phyloP scores from a whole-genome alignment of 2,329 filamentous ascomycete species.

The Lomentospora prolificans region DNA sequence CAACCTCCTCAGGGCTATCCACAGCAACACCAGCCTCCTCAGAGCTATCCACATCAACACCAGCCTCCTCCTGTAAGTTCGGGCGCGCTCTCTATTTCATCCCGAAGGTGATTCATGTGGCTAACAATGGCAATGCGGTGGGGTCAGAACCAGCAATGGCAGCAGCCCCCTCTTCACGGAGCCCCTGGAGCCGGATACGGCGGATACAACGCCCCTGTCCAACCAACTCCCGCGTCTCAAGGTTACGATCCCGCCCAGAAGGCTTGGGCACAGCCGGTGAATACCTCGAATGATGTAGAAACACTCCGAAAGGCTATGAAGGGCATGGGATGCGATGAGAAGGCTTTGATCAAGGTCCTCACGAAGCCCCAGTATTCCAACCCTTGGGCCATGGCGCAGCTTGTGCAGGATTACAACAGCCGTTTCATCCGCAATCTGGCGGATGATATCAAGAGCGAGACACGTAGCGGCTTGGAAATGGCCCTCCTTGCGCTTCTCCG shows the following conservation, averaged over 20 bases:
- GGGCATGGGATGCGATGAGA: slow-evolving; percentile 24
- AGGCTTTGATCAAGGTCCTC: slow-evolving; percentile 20
- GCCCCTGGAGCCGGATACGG: slow-evolving; percentile 4
- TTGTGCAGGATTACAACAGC: slow-evolving; percentile 21
- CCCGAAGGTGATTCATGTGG: not conserved
- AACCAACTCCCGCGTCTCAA: slow-evolving; percentile 18
- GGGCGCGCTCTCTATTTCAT: not conserved
- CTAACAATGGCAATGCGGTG: too few species aligned
- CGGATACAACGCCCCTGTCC: slow-evolving; percentile 6
- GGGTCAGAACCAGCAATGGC: slow-evolving; percentile 14
- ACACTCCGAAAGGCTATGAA: slow-evolving; percentile 24
- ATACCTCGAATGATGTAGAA: slow-evolving; percentile 21
- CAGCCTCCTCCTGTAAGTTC: slow-evolving; percentile 9
- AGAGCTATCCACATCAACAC: not conserved
- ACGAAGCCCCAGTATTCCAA: slow-evolving; percentile 21
- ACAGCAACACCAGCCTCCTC: not conserved
- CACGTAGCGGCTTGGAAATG: slow-evolving; percentile 20
- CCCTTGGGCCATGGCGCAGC: slow-evolving; percentile 22
- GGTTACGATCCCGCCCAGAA: slow-evolving; percentile 21
- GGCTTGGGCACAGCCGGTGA: slow-evolving; percentile 15
- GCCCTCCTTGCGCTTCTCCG: slow-evolving; percentile 20
- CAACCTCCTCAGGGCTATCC: not conserved
- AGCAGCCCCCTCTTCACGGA: slow-evolving; percentile 12
- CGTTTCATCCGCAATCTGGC: slow-evolving; percentile 22
- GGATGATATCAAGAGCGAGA: slow-evolving; percentile 24